Evolutionary conservation across 2,329 filamentous ascomycete species (phyloP).

Genomic region (Monilinia polystroma): DNA sequence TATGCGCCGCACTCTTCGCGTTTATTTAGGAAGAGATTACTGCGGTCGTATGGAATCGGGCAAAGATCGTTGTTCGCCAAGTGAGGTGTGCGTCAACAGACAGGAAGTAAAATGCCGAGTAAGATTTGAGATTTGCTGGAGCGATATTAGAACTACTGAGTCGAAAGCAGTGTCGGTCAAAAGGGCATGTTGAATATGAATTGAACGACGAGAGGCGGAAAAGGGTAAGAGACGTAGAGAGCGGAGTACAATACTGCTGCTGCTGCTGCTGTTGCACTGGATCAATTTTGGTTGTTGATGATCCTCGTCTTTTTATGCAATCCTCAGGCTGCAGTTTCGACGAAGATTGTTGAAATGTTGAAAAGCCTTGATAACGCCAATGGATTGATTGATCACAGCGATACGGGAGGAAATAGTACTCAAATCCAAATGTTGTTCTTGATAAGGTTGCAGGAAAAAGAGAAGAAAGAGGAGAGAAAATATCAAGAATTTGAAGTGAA

Average conservation of each 20-base stretch:
- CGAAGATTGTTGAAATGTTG: background rate
- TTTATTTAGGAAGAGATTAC: background rate
- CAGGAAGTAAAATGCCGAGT: slow-evolving; percentile 1
- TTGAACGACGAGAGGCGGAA: background rate
- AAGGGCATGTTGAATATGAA: background rate
- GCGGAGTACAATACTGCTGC: background rate
- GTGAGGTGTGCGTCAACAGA: slow-evolving; percentile 12
- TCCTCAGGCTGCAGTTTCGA: slow-evolving; percentile 11
- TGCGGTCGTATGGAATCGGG: slow-evolving; percentile 9
- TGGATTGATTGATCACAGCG: background rate
- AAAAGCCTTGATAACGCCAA: background rate
- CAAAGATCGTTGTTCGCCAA: slow-evolving; percentile 18
- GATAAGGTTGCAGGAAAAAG: too few species aligned
- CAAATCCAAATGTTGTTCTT: background rate
- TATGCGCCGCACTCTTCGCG: slow-evolving; percentile 1
- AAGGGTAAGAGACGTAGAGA: slow-evolving; percentile 6
- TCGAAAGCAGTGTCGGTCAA: background rate
- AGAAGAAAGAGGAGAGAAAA: background rate
- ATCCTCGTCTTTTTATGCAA: slow-evolving; percentile 9
- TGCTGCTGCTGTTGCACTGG: slow-evolving; percentile 4
- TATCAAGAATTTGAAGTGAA: background rate
- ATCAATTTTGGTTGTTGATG: slow-evolving; percentile 1
- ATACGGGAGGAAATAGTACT: too few species aligned
- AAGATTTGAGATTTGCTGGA: slow-evolving; percentile 7
- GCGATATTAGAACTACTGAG: slow-evolving; percentile 6